phyloP scores from a whole-genome alignment of 2,329 filamentous ascomycete genomes.

The Ophiosphaerella herpotricha region DNA sequence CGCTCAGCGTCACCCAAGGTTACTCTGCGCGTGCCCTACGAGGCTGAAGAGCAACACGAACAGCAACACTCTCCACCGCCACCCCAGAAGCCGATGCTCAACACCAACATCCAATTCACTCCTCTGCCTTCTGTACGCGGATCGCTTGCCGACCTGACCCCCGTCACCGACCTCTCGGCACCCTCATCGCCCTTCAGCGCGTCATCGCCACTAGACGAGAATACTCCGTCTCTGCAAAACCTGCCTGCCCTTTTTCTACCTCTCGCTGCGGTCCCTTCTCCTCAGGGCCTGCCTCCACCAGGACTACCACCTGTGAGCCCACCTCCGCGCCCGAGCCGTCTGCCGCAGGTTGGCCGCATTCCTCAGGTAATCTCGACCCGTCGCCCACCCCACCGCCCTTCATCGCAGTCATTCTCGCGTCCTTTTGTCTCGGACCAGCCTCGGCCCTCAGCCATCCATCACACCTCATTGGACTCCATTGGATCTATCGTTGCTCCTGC shows the following conservation, averaged over 20 bases:
- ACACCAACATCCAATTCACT: slow-evolving; percentile 22
- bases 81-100: slow-evolving; percentile 23
- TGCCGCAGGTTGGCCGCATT: slow-evolving; percentile 83
- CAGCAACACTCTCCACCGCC: not conserved
- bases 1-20: slow-evolving; percentile 47
- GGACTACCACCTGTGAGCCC: slow-evolving; percentile 30
- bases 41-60: slow-evolving; percentile 14
- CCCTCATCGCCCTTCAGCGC: slow-evolving; percentile 33
- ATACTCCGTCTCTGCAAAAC: slow-evolving; percentile 1
- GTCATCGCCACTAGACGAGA: slow-evolving; percentile 17
- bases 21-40: slow-evolving; percentile 20
- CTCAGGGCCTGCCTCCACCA: slow-evolving; percentile 27
- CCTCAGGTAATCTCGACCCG: slow-evolving; percentile 75
- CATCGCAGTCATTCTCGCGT: slow-evolving; percentile 81
- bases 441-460: slow-evolving; percentile 35
- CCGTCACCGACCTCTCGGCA: slow-evolving; percentile 41
- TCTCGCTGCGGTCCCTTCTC: not conserved
- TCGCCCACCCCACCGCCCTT: slow-evolving; percentile 66
- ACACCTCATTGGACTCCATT: slow-evolving; percentile 41
- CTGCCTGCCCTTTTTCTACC: not conserved
- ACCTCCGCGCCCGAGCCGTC: slow-evolving; percentile 62
- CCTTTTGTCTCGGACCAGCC: slow-evolving; percentile 66
- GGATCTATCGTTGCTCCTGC: slow-evolving; percentile 32
- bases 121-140: slow-evolving; percentile 13
- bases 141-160: slow-evolving; percentile 35